These are phyloP conservation scores for Boletus subcaerulescens DNA, from an alignment of 768 basidiomycete genomes.

Conservation along the genomic window DNA sequence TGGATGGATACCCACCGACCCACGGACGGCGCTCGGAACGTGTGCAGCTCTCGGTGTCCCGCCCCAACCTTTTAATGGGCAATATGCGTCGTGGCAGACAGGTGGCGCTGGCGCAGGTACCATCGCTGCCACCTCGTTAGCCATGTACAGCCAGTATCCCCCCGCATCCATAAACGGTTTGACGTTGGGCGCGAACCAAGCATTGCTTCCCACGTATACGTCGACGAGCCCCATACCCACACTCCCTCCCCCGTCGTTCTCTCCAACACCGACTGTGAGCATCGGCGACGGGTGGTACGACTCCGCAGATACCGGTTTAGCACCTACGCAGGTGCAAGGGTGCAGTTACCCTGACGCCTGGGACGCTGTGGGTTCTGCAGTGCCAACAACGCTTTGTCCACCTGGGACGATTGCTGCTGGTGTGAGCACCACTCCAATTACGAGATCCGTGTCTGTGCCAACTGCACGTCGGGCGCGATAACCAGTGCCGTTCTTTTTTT, in stretches of 20 bases:
- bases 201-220: conserved; percentile 60
- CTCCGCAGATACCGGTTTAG: conserved; percentile 45
- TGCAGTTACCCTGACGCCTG: conserved; percentile 67
- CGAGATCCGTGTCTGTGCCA: neutral
- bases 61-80: conserved; percentile 46
- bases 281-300: conserved; percentile 60
- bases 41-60: conserved; percentile 55
- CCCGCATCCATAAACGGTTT: conserved; percentile 48
- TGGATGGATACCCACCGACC: conserved; percentile 79
- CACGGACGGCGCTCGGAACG: conserved; percentile 58
- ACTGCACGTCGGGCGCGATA: conserved; percentile 6
- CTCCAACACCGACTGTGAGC: conserved; percentile 40
- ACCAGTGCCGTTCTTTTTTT: neutral
- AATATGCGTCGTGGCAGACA: conserved; percentile 63
- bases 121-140: conserved; percentile 40
- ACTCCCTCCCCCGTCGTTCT: conserved; percentile 53
- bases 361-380: conserved; percentile 49
- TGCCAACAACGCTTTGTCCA: conserved; percentile 47
- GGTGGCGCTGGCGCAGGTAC: conserved; percentile 56
- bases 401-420: conserved; percentile 5
- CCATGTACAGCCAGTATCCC: conserved; percentile 50
- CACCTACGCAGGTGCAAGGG: conserved; percentile 57
- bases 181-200: conserved; percentile 34
- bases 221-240: conserved; percentile 56
- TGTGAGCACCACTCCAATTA: conserved; percentile 1